Evolutionary conservation across 2,329 filamentous ascomycete genomes (phyloP).

Genomic region (Botryotinia narcissicola): DNA sequence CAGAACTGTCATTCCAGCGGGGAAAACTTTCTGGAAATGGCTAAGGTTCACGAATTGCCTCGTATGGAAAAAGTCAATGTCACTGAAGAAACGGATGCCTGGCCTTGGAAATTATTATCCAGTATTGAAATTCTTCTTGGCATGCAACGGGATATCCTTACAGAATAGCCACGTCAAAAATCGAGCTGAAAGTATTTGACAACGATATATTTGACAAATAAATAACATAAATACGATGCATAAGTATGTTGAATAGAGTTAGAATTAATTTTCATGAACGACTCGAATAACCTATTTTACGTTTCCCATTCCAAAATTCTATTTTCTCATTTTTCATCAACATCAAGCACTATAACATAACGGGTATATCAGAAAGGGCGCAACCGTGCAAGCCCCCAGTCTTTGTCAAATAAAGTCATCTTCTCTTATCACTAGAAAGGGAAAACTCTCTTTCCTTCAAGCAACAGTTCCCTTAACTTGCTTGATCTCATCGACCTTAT

Average conservation of each 20-base stretch:
- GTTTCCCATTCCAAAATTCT: not conserved
- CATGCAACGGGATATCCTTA: not conserved
- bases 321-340: not conserved
- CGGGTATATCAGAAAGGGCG: not conserved
- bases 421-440: no score
- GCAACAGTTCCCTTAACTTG: constrained; percentile 34
- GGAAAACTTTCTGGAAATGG: not conserved
- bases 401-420: not conserved
- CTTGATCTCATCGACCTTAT: constrained; percentile 44
- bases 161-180: not conserved
- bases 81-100: not conserved
- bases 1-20: not conserved
- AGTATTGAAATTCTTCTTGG: not conserved
- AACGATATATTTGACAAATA: not conserved
- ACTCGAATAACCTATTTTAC: not conserved
- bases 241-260: not conserved
- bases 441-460: constrained; percentile 8
- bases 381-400: not conserved
- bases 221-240: not conserved
- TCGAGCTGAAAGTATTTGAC: not conserved
- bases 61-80: not conserved
- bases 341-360: not conserved
- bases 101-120: not conserved
- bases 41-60: not conserved
- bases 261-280: not conserved